Conservation (phyloP, 208 protist genomes). For the Leishmania arabica region DNA sequence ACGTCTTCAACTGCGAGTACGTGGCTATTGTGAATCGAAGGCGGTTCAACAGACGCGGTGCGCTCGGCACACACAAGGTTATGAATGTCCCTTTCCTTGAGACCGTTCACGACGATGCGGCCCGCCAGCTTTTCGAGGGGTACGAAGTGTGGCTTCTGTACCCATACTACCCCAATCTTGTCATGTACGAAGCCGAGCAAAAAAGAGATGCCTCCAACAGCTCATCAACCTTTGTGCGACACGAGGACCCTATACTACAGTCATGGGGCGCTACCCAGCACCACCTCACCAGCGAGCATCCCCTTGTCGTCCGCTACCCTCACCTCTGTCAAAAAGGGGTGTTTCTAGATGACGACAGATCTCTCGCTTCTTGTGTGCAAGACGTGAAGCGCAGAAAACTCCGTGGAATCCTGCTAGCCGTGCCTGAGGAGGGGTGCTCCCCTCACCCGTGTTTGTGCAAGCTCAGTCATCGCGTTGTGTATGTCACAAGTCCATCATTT, state of each 20-base stretch:
- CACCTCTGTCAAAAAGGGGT: slow-evolving; percentile 39
- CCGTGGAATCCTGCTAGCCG: slow-evolving; percentile 64
- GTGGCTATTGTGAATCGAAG: slow-evolving; percentile 65
- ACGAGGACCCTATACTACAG: slow-evolving; percentile 32
- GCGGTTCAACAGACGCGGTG: slow-evolving; percentile 74
- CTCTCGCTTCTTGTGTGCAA: slow-evolving; percentile 33
- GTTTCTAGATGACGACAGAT: slow-evolving; percentile 52
- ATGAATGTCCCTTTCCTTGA: slow-evolving; percentile 38
- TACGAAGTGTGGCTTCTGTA: slow-evolving; percentile 76
- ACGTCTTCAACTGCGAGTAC: slow-evolving; percentile 79
- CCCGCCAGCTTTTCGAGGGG: slow-evolving; percentile 24
- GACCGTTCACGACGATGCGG: slow-evolving; percentile 16
- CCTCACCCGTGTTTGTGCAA: slow-evolving; percentile 42
- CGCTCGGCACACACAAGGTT: slow-evolving; percentile 73
- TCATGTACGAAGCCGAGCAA: slow-evolving; percentile 24
- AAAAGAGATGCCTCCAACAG: not conserved
- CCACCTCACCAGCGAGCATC: slow-evolving; percentile 37
- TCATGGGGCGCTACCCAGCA: slow-evolving; percentile 42
- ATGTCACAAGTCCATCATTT: slow-evolving; percentile 40
- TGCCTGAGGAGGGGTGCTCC: slow-evolving; percentile 70
- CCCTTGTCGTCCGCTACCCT: slow-evolving; percentile 32
- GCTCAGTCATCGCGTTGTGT: slow-evolving; percentile 36
- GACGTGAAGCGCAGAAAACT: slow-evolving; percentile 21
- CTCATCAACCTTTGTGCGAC: slow-evolving; percentile 47
- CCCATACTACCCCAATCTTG: slow-evolving; percentile 77